Base-by-base conservation (phyloP, 257 asterid species). In the Solanum virginianum region DNA sequence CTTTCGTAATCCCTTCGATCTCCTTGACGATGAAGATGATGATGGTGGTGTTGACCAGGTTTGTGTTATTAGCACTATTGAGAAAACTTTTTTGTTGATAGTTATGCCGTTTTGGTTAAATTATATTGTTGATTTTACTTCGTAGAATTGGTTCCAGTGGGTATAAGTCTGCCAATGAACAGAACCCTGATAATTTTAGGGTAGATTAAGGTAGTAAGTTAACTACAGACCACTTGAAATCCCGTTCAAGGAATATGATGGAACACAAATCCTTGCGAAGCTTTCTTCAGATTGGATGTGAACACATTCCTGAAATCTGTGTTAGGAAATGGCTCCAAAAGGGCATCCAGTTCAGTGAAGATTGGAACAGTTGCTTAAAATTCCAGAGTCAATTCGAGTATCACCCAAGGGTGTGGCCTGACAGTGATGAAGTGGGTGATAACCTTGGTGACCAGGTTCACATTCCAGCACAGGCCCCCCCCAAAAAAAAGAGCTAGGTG, bases 1-100 rank as follows among this genome's bases (percentile, higher is more conserved):
- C 29, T 41, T 54, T 54, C 63, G 53, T 8, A 85, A 85, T 56
- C 87, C 87, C 11, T 85, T 85, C 54, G 87, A 85, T 85, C 79
- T 85, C 18, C 87, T 85, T 55, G 87, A 80, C 57, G 43, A 85
- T 7, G 87, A 85, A 17, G 79, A 85, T 15, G 79, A 80, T 10
- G 81, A 83, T 69, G 69, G 15, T 69, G 70, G 15, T 69, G 57
- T 70, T 83, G 86, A 69, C 20, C 86, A 69, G 86, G 86, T 82
- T 47, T 55, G 15, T 62, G 41, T 43, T 60, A 26, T 11, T 45
- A 41, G 6, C 41, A 36, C 11, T 12, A 24, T 82, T 26, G 56
- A 3, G 20, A 12, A 15, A 16, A 32, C 36, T 32, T 32, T 32
- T 4, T 59, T 56, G 32, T n/a, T 80, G 32, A n/a, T n/a, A n/a